These are phyloP conservation scores for Raphanus hybrid DNA, from an alignment of 441 rosid genomes.

Conservation along the genomic window DNA sequence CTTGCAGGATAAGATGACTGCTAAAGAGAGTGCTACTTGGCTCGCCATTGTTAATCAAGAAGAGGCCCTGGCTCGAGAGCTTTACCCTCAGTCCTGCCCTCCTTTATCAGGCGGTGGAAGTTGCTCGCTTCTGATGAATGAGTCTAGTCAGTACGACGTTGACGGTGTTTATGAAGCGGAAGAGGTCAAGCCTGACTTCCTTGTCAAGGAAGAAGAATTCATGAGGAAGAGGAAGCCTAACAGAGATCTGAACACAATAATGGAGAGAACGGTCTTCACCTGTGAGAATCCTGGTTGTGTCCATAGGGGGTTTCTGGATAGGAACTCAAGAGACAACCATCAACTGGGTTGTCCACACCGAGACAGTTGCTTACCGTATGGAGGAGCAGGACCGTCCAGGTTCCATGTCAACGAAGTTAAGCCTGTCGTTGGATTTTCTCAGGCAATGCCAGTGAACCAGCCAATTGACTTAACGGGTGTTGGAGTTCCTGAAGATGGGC, in stretches of 20 bases:
- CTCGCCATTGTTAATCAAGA: slow-evolving; percentile 89
- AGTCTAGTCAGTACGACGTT: slow-evolving; percentile 82
- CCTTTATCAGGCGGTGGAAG: slow-evolving; percentile 53
- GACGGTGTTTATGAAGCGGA: slow-evolving; percentile 68
- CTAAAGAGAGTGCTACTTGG: slow-evolving; percentile 97
- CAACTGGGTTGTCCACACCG: too few relatives aligned
- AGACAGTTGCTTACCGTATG: not conserved
- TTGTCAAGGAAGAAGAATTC: slow-evolving; percentile 39
- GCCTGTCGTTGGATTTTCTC: slow-evolving; percentile 42
- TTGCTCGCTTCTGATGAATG: slow-evolving; percentile 64
- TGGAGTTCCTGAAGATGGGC: slow-evolving; percentile 89
- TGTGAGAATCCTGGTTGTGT: slow-evolving; percentile 80
- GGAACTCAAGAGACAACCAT: too few relatives aligned
- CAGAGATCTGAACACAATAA: slow-evolving; percentile 48
- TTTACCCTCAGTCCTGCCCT: slow-evolving; percentile 75
- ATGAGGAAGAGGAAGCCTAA: slow-evolving; percentile 70
- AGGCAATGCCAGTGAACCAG: slow-evolving; percentile 30
- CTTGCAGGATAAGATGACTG: slow-evolving; percentile 99
- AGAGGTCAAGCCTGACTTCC: slow-evolving; percentile 59
- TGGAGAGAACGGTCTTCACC: slow-evolving; percentile 65
- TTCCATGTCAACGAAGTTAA: slow-evolving; percentile 64
- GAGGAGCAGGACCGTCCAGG: slow-evolving; percentile 56
- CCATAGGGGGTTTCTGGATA: slow-evolving; percentile 18
- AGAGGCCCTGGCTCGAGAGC: slow-evolving; percentile 76
- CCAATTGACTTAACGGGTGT: slow-evolving; percentile 58